These are phyloP conservation scores for Ascochyta pisi DNA, from an alignment of 2,329 filamentous ascomycete genomes.

Conservation along the genomic window DNA sequence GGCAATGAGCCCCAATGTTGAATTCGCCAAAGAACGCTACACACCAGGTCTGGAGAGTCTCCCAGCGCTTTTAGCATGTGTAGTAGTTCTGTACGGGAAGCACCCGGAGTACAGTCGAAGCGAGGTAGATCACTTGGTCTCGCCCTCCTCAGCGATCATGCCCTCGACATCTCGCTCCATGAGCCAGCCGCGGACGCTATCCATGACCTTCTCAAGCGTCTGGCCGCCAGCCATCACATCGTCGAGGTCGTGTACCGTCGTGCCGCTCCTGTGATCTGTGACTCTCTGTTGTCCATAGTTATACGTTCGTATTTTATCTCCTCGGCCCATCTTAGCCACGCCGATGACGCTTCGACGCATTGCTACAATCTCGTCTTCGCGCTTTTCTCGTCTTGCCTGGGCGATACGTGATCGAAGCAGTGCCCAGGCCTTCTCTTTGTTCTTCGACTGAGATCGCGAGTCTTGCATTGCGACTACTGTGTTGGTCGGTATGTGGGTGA, in stretches of 20 bases:
- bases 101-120: not conserved
- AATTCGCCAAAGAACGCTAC: not conserved
- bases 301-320: slow-evolving; percentile 94
- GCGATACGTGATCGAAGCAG: slow-evolving; percentile 83
- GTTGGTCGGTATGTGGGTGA: slow-evolving; percentile 89
- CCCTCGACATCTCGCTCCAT: slow-evolving; percentile 75
- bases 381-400: slow-evolving; percentile 77
- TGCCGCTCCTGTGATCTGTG: slow-evolving; percentile 84
- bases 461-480: slow-evolving; percentile 93
- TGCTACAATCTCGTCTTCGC: slow-evolving; percentile 78
- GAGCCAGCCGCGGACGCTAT: slow-evolving; percentile 78
- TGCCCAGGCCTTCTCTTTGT: slow-evolving; percentile 86
- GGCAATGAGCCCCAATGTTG: not conserved
- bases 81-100: not conserved
- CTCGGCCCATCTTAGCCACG: slow-evolving; percentile 80
- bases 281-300: slow-evolving; percentile 81
- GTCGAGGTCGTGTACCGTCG: slow-evolving; percentile 80
- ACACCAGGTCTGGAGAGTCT: not conserved
- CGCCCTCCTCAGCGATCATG: slow-evolving; percentile 59
- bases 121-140: slow-evolving; percentile 25
- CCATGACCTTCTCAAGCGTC: slow-evolving; percentile 76
- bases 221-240: slow-evolving; percentile 80
- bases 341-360: slow-evolving; percentile 81
- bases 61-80: not conserved
- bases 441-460: slow-evolving; percentile 85